Evolutionary conservation across 2,329 filamentous ascomycete species (phyloP), one percentile per base, ranked within the genome.

Genomic region (Aspergillus brasiliensis): DNA sequence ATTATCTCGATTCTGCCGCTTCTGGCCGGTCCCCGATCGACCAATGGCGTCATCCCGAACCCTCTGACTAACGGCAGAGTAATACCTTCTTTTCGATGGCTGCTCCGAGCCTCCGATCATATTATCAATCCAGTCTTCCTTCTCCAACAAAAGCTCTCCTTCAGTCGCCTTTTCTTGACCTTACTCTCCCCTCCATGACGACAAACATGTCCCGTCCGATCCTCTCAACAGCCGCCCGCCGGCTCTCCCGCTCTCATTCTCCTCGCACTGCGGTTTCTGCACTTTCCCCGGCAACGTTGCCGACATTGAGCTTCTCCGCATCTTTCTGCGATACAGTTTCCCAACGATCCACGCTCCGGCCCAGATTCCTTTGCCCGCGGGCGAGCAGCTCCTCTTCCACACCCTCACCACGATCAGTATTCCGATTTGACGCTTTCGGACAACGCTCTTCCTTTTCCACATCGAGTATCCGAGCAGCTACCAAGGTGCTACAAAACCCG

Each of bases 401-500:
- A 13, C 31, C 19, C 17, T 40, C 38, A 19, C 62, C 23, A 34
- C 42, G 34, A 11, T 47, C 57, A 15, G 21, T 44, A 5, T 40
- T 49, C 17, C 52, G 47, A 31, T 46, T 56, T 37, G 31, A 38
- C 25, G 38, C 48, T 19, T 53, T 59, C 28, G 65, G 60, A 42
- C 70, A 72, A 17, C 65, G 61, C 37, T 64, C 66, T 37, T 63
- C 65, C 15, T 75, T 81, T 60, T 79, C 75, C 23, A 72, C 71
- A 37, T 75, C 77, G 31, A 57, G 69, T 23, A 37, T 63, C 34
- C 69, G 58, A 44, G 67, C 62, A 47, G 78, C 76, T 53, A 78
- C 77, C 15, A 80, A 83, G 57, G 77, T 82, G 15, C 63, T 73
- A 46, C 72, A 76, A 59, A 97, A 98, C 73, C 91, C 92, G 0